Conservation (phyloP, 1,284 basidiomycete genomes). For the Flammula alnicola region DNA sequence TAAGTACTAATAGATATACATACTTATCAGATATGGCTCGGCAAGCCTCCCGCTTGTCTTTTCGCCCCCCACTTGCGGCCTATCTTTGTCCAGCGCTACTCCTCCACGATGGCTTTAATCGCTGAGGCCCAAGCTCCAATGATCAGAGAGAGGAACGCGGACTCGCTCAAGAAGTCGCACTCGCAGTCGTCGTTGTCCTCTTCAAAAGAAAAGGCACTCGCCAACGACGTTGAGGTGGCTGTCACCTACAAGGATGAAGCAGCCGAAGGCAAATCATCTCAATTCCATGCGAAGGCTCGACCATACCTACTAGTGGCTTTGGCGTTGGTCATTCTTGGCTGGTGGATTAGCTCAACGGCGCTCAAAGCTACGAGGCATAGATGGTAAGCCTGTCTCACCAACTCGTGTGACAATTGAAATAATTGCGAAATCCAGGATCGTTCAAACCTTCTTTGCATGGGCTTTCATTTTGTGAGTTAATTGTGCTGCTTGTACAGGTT, state of each 20-base stretch:
- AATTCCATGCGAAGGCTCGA: conserved; percentile 29
- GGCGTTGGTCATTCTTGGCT: conserved; percentile 65
- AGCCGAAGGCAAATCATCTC: conserved; percentile 17
- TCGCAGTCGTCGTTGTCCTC: no score
- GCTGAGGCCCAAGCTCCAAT: no score
- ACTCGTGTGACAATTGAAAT: conserved; percentile 13
- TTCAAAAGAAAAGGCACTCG: conserved; percentile 16
- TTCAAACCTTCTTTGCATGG: conserved; percentile 82
- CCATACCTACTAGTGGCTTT: conserved; percentile 56
- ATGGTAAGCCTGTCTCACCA: conserved; percentile 51
- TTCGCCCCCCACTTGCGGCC: no score
- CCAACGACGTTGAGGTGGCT: conserved; percentile 18
- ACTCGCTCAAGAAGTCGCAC: no score
- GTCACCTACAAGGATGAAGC: conserved; percentile 10
- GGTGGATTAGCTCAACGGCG: conserved; percentile 81
- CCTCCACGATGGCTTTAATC: no score
- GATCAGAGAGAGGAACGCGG: no score
- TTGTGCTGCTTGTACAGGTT: background rate
- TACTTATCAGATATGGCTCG: no score
- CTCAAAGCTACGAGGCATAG: conserved; percentile 70
- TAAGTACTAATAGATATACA: no score
- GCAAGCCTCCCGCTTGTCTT: no score
- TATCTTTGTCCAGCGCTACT: no score
- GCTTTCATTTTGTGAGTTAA: conserved; percentile 67
- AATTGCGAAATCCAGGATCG: conserved; percentile 53